Conservation (phyloP, 768 basidiomycete species). For the Lactarius quietus region DNA sequence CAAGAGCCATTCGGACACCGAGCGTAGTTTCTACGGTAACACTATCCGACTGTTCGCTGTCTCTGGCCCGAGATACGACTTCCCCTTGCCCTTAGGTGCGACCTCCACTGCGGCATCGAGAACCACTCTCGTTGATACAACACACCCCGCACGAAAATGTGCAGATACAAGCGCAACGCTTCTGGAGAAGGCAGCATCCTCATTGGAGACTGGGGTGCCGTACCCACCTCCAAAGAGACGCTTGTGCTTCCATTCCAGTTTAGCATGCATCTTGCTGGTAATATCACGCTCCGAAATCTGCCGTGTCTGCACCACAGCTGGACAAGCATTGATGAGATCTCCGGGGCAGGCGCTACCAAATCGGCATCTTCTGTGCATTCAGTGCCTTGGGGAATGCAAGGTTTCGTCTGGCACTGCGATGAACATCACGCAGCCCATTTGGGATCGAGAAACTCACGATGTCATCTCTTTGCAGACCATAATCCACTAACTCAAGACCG, state of each 20-base stretch:
- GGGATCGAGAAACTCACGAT: no score
- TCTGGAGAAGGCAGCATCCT: slow-evolving; percentile 11
- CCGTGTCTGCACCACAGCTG: slow-evolving; percentile 93
- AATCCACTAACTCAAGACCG: slow-evolving; percentile 87
- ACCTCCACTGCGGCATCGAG: slow-evolving; percentile 23
- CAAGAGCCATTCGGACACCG: no score
- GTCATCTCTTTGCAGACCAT: slow-evolving; percentile 54
- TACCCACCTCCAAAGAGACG: slow-evolving; percentile 19
- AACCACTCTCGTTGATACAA: slow-evolving; percentile 13
- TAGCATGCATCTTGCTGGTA: slow-evolving; percentile 51
- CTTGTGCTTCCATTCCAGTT: slow-evolving; percentile 55
- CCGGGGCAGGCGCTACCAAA: slow-evolving; percentile 65
- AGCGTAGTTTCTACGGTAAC: slow-evolving; percentile 43
- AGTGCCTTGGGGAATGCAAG: no score
- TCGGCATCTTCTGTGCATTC: slow-evolving; percentile 86
- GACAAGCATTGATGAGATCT: slow-evolving; percentile 86
- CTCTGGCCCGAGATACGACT: slow-evolving; percentile 22
- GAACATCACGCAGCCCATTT: slow-evolving; percentile 1
- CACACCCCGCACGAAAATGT: background rate
- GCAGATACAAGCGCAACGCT: slow-evolving; percentile 10
- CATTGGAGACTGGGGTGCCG: background rate
- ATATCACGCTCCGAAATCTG: slow-evolving; percentile 60
- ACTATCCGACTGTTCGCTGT: slow-evolving; percentile 55
- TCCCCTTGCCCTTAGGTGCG: slow-evolving; percentile 6
- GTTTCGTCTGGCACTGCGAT: slow-evolving; percentile 91